phyloP scores from a whole-genome alignment of 2,329 filamentous ascomycete species.

The Drechslera avenae region DNA sequence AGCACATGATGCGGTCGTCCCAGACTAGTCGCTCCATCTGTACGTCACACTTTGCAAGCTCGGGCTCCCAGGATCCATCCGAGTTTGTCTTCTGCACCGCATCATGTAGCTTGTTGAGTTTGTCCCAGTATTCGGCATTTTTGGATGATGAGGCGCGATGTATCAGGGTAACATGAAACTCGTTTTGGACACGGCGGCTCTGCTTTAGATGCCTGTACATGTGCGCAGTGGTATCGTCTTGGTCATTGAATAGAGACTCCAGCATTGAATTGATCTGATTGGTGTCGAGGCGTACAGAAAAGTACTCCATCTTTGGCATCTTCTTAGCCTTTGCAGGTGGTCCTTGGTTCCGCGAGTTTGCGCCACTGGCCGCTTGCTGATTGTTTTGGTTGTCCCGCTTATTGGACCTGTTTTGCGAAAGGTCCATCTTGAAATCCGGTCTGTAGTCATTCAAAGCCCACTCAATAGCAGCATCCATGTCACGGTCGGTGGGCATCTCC shows the following conservation, averaged over 20 bases:
- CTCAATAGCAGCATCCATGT: slow-evolving; percentile 80
- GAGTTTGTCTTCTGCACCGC: slow-evolving; percentile 37
- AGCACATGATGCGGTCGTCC: slow-evolving; percentile 86
- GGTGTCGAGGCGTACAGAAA: slow-evolving; percentile 62
- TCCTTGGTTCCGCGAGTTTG: slow-evolving; percentile 16
- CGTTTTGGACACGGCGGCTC: slow-evolving; percentile 74
- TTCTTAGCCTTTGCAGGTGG: slow-evolving; percentile 55
- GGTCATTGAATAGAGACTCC: slow-evolving; percentile 69
- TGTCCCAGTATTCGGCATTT: slow-evolving; percentile 74
- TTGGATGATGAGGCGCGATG: slow-evolving; percentile 70
- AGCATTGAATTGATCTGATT: slow-evolving; percentile 63
- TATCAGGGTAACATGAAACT: slow-evolving; percentile 93
- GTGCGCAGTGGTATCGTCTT: slow-evolving; percentile 59
- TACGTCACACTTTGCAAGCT: slow-evolving; percentile 69
- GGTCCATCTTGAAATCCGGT: slow-evolving; percentile 75
- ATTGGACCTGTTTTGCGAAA: slow-evolving; percentile 58
- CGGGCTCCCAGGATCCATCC: slow-evolving; percentile 52
- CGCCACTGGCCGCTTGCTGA: slow-evolving; percentile 41
- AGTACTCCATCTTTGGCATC: slow-evolving; percentile 64
- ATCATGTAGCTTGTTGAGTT: slow-evolving; percentile 66
- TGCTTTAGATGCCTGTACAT: slow-evolving; percentile 79
- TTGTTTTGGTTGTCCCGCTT: slow-evolving; percentile 27
- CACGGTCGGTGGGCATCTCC: slow-evolving; percentile 70
- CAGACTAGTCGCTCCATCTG: slow-evolving; percentile 73
- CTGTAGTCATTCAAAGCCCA: slow-evolving; percentile 76